Conservation (phyloP, 2,329 filamentous ascomycete genomes). For the Colletotrichum acutatum region DNA sequence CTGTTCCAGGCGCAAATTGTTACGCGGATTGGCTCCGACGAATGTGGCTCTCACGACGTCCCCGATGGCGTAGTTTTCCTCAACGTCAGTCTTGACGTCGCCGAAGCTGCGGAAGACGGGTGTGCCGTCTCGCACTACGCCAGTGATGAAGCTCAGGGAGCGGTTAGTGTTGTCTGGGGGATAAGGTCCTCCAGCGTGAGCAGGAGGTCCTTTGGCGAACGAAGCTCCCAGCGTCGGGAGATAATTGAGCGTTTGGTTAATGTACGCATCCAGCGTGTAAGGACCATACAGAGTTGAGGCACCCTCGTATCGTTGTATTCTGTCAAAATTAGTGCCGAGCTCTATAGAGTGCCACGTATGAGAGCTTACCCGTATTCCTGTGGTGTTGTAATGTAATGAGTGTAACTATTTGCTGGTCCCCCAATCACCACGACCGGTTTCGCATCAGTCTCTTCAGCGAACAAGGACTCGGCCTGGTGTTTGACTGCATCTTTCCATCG, state of each 20-base stretch:
- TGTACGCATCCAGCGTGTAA: slow-evolving; percentile 86
- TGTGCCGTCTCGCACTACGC: slow-evolving; percentile 78
- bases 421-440: slow-evolving; percentile 82
- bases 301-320: slow-evolving; percentile 88
- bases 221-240: slow-evolving; percentile 26
- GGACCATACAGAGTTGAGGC: slow-evolving; percentile 89
- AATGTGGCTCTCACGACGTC: slow-evolving; percentile 74
- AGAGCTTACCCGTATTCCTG: slow-evolving; percentile 65
- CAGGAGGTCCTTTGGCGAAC: slow-evolving; percentile 2
- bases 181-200: slow-evolving; percentile 58
- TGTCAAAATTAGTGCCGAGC: slow-evolving; percentile 38
- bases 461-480: slow-evolving; percentile 55
- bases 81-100: slow-evolving; percentile 66
- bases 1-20: slow-evolving; percentile 80
- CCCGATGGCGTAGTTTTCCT: slow-evolving; percentile 65
- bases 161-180: slow-evolving; percentile 83
- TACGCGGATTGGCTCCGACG: slow-evolving; percentile 87
- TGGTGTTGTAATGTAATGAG: slow-evolving; percentile 79
- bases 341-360: slow-evolving; percentile 34
- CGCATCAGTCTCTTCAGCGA: slow-evolving; percentile 51
- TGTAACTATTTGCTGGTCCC: slow-evolving; percentile 89
- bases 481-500: slow-evolving; percentile 82
- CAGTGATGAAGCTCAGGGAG: slow-evolving; percentile 81
- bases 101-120: slow-evolving; percentile 77
- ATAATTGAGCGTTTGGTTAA: slow-evolving; percentile 72